Percentiles rank a stretch among this genome's conserved stretches.
Conservation (phyloP, 352 stramenopile species). For the Phytopythium montanum region DNA sequence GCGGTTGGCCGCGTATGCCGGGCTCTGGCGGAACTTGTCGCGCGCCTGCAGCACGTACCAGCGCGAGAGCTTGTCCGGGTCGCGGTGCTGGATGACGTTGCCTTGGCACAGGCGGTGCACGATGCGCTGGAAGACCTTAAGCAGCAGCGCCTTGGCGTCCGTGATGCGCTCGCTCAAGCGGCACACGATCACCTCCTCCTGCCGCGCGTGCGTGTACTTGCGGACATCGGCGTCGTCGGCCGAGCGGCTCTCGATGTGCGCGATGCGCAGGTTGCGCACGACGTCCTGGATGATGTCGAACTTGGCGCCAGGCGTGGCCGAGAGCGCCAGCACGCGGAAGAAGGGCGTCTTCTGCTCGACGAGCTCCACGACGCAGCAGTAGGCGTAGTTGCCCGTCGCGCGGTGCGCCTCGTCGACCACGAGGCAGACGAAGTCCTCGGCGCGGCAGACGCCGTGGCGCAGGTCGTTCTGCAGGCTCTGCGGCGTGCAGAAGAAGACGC, state of each 20-base stretch:
- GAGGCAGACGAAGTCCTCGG: conserved; percentile 92
- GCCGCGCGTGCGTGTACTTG: conserved; percentile 77
- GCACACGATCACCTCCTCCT: conserved; percentile 84
- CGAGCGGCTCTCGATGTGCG: conserved; percentile 93
- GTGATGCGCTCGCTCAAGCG: conserved; percentile 53
- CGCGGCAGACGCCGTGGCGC: conserved; percentile 64
- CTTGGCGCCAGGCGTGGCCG: conserved; percentile 95
- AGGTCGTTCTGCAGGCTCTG: conserved; percentile 98
- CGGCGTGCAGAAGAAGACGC: conserved; percentile 99
- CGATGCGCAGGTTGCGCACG: conserved; percentile 93
- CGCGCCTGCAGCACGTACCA: conserved; percentile 80
- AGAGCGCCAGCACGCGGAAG: conserved; percentile 94
- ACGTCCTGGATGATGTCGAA: conserved; percentile 96
- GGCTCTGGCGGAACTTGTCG: conserved; percentile 66
- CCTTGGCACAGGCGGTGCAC: conserved; percentile 43
- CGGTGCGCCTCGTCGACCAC: conserved; percentile 98
- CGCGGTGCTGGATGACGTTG: conserved; percentile 64
- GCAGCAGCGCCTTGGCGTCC: conserved; percentile 59
- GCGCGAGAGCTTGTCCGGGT: conserved; percentile 72
- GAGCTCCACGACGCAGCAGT: conserved; percentile 89
- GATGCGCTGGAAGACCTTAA: conserved; percentile 62
- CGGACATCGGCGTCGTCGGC: conserved; percentile 95
- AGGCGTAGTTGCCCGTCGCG: conserved; percentile 96
- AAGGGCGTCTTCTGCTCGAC: conserved; percentile 60
- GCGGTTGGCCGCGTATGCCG: conserved; percentile 57